phyloP scores from a whole-genome alignment of 2,329 filamentous ascomycete species.

The Fusarium anguioides region DNA sequence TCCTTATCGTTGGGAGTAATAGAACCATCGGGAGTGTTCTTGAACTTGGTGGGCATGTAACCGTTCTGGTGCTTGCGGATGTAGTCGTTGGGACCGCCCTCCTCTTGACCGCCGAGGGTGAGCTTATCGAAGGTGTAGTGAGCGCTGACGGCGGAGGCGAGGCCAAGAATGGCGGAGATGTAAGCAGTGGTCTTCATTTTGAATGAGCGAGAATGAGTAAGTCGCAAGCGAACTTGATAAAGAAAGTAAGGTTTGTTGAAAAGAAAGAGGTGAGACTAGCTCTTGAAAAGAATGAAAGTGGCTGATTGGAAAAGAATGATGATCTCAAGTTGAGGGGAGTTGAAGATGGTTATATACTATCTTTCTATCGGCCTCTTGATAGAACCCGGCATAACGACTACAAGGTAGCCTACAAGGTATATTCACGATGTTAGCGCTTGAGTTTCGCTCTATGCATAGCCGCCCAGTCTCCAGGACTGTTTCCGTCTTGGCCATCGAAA shows the following conservation, averaged over 20 bases:
- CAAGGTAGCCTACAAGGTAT: not conserved
- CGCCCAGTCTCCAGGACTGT: constrained; percentile 1
- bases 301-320: constrained; percentile 20
- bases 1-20: constrained; percentile 22
- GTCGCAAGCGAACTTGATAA: constrained; percentile 18
- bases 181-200: constrained; percentile 22
- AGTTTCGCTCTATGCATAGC: not conserved
- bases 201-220: not conserved
- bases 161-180: constrained; percentile 13
- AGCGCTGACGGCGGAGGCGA: constrained; percentile 17
- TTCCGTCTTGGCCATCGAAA: not conserved
- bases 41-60: constrained; percentile 26
- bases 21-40: constrained; percentile 3
- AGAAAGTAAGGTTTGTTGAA: not conserved
- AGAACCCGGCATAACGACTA: not conserved
- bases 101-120: not conserved
- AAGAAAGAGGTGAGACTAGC: constrained; percentile 28
- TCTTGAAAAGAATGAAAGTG: constrained; percentile 24
- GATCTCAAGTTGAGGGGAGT: not conserved
- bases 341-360: constrained; percentile 3
- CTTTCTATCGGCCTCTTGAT: not conserved
- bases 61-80: constrained; percentile 24
- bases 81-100: constrained; percentile 14
- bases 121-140: constrained; percentile 27
- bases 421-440: not conserved